These are phyloP conservation scores for Penicillium samsonianum DNA, from an alignment of 495 filamentous ascomycete species.

Conservation along the genomic window DNA sequence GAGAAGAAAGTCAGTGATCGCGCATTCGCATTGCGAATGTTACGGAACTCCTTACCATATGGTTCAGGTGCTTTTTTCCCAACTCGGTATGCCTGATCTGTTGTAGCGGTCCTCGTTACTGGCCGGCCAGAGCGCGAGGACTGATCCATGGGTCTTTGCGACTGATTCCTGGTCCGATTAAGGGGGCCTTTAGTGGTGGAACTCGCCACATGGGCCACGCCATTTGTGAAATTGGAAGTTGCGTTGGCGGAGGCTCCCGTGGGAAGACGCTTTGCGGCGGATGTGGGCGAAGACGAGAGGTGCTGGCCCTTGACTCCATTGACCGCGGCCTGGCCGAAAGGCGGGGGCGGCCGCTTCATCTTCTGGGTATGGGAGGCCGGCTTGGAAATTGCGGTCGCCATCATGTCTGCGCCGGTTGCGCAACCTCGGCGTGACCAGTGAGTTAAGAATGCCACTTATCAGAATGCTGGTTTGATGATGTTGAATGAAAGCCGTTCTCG, in stretches of 20 bases:
- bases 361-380: slow-evolving; percentile 62
- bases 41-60: slow-evolving; percentile 41
- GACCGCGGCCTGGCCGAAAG: slow-evolving; percentile 60
- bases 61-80: slow-evolving; percentile 50
- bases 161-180: slow-evolving; percentile 55
- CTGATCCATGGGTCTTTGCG: slow-evolving; percentile 47
- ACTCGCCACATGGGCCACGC: slow-evolving; percentile 38
- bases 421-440: slow-evolving; percentile 23
- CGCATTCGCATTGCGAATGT: slow-evolving; percentile 12
- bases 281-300: slow-evolving; percentile 66
- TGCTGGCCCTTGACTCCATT: slow-evolving; percentile 66
- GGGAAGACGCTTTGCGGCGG: slow-evolving; percentile 62
- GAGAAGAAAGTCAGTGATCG: slow-evolving; percentile 7
- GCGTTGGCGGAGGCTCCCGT: slow-evolving; percentile 42
- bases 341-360: slow-evolving; percentile 72
- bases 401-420: slow-evolving; percentile 30
- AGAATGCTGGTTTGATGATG: slow-evolving; percentile 28
- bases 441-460: slow-evolving; percentile 31
- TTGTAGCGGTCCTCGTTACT: slow-evolving; percentile 33
- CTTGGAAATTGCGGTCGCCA: slow-evolving; percentile 58
- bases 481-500: slow-evolving; percentile 37
- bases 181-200: slow-evolving; percentile 43
- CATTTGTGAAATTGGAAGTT: slow-evolving; percentile 47
- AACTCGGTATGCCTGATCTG: slow-evolving; percentile 38
- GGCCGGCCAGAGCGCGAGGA: slow-evolving; percentile 35